Conservation (phyloP, 1,139 yeast genomes). For the Saccharomyces hybrid region DNA sequence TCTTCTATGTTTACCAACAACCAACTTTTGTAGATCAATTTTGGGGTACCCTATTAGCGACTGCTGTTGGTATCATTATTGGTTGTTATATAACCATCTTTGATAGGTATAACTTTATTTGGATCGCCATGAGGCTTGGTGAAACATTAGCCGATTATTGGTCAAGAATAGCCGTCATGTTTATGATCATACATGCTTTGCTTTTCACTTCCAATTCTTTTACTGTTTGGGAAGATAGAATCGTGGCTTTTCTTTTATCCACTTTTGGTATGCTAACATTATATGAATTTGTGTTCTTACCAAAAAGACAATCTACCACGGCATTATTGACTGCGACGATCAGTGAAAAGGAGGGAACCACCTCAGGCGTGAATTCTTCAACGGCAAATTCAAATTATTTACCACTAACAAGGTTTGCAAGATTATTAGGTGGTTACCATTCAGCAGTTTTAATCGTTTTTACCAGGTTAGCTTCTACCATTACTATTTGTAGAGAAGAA, state of each 20-base stretch:
- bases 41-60: constrained; percentile 54
- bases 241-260: constrained; percentile 58
- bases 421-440: constrained; percentile 48
- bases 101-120: constrained; percentile 64
- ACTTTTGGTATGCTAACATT: constrained; percentile 63
- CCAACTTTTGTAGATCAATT: constrained; percentile 39
- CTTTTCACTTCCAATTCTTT: constrained; percentile 87
- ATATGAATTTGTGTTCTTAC: constrained; percentile 31
- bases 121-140: constrained; percentile 50
- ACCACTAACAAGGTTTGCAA: constrained; percentile 30
- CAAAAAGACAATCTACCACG: constrained; percentile 30
- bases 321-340: constrained; percentile 29
- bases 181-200: constrained; percentile 55
- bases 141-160: constrained; percentile 62
- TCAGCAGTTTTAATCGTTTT: constrained; percentile 55
- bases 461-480: constrained; percentile 54
- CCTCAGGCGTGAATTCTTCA: constrained; percentile 21
- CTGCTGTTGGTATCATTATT: constrained; percentile 57
- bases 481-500: constrained; percentile 83
- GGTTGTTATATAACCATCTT: constrained; percentile 73
- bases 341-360: constrained; percentile 27
- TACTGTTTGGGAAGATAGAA: constrained; percentile 89
- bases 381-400: constrained; percentile 26
- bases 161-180: constrained; percentile 59
- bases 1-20: constrained; percentile 57